Conservation (phyloP, 495 filamentous ascomycete species). For the Astrothelium macrocarpum region DNA sequence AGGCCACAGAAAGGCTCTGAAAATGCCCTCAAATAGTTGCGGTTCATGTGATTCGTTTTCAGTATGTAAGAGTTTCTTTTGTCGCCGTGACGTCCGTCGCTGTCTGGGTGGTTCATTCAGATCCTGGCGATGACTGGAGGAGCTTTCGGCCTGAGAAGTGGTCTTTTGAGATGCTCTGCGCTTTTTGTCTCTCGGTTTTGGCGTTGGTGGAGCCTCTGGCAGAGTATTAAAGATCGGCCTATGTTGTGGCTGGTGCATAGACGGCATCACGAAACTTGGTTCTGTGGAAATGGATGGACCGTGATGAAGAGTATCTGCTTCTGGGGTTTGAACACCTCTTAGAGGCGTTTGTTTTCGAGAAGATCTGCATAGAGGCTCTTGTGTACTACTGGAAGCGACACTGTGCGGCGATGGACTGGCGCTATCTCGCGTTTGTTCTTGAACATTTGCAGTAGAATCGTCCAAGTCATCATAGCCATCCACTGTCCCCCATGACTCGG, state of each 20-base stretch:
- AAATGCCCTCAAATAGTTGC: conserved; percentile 18
- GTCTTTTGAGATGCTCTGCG: neutral
- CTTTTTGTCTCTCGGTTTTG: neutral
- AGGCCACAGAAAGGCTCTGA: conserved; percentile 20
- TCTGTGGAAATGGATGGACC: neutral
- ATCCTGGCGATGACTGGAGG: neutral
- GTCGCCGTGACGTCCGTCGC: neutral
- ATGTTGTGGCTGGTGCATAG: neutral
- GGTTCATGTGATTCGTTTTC: conserved; percentile 6
- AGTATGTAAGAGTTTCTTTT: neutral
- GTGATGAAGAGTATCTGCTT: conserved; percentile 8
- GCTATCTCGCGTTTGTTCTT: conserved; percentile 13
- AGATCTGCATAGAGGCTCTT: neutral
- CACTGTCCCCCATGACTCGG: conserved; percentile 30
- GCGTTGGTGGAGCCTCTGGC: neutral
- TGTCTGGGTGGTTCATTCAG: neutral
- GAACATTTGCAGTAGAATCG: conserved; percentile 6
- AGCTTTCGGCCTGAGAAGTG: neutral
- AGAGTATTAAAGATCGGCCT: neutral
- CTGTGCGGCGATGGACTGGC: neutral
- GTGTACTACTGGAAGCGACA: neutral
- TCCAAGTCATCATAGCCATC: conserved; percentile 19
- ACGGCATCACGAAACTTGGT: neutral
- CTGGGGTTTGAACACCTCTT: neutral
- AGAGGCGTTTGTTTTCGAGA: neutral